These are phyloP conservation scores for Lunasporangiospora selenospora DNA, from an alignment of 192 early-diverging fungal genomes.

Conservation along the genomic window DNA sequence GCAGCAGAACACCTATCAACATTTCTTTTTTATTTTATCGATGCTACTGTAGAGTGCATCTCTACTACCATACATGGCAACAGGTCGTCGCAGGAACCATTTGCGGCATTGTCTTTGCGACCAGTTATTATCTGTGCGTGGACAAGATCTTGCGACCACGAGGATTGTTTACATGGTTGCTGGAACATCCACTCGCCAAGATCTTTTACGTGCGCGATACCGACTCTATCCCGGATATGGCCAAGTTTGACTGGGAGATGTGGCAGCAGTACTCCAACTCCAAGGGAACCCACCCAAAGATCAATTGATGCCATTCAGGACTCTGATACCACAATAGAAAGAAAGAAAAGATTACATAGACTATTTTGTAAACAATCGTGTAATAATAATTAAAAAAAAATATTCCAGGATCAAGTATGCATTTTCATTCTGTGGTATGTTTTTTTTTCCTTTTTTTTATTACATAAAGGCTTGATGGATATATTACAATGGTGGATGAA, in stretches of 20 bases:
- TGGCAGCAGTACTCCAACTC: conserved; percentile 39
- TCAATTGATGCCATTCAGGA: too few species aligned
- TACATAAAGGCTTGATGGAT: too few species aligned
- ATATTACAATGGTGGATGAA: conserved; percentile 16
- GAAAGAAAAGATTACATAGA: background rate
- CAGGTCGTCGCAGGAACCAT: conserved; percentile 75
- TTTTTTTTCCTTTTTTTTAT: conserved; percentile 1
- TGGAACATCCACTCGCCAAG: conserved; percentile 45
- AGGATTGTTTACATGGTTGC: conserved; percentile 50
- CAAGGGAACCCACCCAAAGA: too few species aligned
- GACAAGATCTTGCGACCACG: conserved; percentile 45
- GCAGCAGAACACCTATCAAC: background rate
- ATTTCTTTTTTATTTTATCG: background rate
- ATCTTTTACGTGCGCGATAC: conserved; percentile 59
- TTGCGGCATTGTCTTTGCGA: conserved; percentile 62
- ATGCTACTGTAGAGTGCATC: conserved; percentile 58
- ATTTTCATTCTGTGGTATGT: background rate
- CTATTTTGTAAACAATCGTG: background rate
- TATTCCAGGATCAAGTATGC: background rate
- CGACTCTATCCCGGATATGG: conserved; percentile 49
- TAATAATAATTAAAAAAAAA: background rate
- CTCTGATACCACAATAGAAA: background rate
- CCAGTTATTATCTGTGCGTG: conserved; percentile 59
- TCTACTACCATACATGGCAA: conserved; percentile 74
- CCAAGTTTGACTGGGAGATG: conserved; percentile 59